Conservation (phyloP, 129 eudicot species). For the sunflower (Helianthus annuus) region DNA sequence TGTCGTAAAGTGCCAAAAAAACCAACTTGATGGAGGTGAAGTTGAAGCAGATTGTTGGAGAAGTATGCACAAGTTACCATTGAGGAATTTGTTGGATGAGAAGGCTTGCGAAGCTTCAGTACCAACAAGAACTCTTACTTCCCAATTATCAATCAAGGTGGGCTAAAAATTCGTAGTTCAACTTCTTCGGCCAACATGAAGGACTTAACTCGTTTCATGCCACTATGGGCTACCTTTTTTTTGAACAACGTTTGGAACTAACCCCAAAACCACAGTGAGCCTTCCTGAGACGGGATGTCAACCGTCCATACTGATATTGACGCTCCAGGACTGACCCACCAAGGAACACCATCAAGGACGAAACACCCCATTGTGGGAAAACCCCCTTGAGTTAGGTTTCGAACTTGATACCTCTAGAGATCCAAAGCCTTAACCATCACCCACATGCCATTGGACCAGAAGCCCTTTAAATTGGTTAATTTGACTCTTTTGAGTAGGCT, state of each 20-base stretch:
- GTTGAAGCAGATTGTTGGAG: slow-evolving; percentile 10
- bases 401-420: too few relatives aligned
- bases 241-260: too few relatives aligned
- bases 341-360: too few relatives aligned
- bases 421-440: too few relatives aligned
- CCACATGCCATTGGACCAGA: too few relatives aligned
- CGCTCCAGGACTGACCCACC: too few relatives aligned
- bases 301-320: too few relatives aligned
- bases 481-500: not conserved
- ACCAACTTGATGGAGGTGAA: not conserved
- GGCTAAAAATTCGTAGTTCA: not conserved
- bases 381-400: too few relatives aligned
- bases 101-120: slow-evolving; percentile 1
- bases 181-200: not conserved
- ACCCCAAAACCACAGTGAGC: too few relatives aligned
- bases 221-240: not conserved
- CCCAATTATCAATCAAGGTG: not conserved
- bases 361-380: too few relatives aligned
- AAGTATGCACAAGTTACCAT: not conserved
- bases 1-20: not conserved
- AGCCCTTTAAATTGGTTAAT: not conserved
- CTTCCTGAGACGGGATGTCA: too few relatives aligned
- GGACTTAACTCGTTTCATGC: not conserved
- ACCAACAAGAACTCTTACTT: not conserved
- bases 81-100: not conserved